Conservation (phyloP, 345 rosid species). For the Brassica incana region DNA sequence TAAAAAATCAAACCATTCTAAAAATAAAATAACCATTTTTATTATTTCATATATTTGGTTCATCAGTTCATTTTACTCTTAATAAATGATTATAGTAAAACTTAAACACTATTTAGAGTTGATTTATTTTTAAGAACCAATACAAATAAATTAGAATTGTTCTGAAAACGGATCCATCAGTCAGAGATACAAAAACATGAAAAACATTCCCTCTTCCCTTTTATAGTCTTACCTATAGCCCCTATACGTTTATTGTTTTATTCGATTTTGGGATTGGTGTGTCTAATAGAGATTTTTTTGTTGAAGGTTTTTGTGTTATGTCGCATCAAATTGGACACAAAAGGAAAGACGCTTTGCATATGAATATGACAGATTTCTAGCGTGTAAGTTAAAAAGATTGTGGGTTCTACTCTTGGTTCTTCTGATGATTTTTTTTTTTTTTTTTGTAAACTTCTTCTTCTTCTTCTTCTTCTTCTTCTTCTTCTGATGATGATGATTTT, state of each 20-base stretch:
- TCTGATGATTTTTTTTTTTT: slow-evolving; percentile 16
- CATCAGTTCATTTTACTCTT: too few relatives aligned
- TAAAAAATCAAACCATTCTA: too few relatives aligned
- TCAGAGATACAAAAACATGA: background rate
- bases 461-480: too few relatives aligned
- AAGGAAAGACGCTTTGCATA: slow-evolving; percentile 23
- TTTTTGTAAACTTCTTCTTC: too few relatives aligned
- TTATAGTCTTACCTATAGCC: slow-evolving; percentile 8
- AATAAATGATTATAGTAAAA: too few relatives aligned
- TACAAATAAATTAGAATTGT: too few relatives aligned
- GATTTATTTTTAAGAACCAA: too few relatives aligned
- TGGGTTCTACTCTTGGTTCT: slow-evolving; percentile 37
- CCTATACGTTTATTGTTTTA: background rate
- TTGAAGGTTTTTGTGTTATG: slow-evolving; percentile 32
- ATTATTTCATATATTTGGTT: too few relatives aligned
- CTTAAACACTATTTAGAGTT: too few relatives aligned
- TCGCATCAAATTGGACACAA: slow-evolving; percentile 33
- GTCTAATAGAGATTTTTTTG: background rate
- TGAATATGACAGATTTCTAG: slow-evolving; percentile 32
- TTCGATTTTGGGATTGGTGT: slow-evolving; percentile 16
- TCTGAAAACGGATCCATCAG: slow-evolving; percentile 10
- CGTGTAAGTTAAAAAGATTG: slow-evolving; percentile 37
- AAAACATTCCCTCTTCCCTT: slow-evolving; percentile 2
- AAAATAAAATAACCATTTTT: too few relatives aligned
- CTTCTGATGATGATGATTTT: slow-evolving; percentile 4